phyloP scores from a whole-genome alignment of 352 stramenopile genomes.

The Phytopythium delawarense region DNA sequence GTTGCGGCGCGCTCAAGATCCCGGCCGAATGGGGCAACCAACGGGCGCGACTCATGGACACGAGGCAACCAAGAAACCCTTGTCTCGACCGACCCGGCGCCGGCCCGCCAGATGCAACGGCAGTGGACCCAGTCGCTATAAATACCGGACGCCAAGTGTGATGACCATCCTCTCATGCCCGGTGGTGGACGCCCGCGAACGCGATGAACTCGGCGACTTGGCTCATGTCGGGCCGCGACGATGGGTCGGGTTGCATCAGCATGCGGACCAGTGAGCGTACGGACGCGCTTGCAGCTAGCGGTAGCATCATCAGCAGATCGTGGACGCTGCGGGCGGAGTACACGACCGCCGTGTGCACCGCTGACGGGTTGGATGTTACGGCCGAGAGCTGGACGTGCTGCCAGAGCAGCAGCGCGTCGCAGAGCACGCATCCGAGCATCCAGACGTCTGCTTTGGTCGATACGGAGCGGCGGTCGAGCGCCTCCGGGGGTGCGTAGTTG shows the following conservation, averaged over 20 bases:
- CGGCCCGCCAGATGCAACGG: constrained; percentile 1
- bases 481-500: constrained; percentile 39
- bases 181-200: constrained; percentile 18
- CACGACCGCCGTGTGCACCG: constrained; percentile 11
- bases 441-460: constrained; percentile 51
- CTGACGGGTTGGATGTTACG: constrained; percentile 7
- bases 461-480: constrained; percentile 18
- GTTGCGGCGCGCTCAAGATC: neutral
- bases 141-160: neutral
- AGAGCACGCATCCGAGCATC: constrained; percentile 63
- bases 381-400: constrained; percentile 30
- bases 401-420: constrained; percentile 51
- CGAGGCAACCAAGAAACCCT: neutral
- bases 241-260: constrained; percentile 54
- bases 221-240: constrained; percentile 49
- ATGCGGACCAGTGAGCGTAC: constrained; percentile 58
- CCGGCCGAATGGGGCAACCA: neutral
- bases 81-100: neutral
- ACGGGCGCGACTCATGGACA: constrained; percentile 4
- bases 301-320: constrained; percentile 44
- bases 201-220: constrained; percentile 57
- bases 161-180: too few relatives aligned
- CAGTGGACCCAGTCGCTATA: neutral
- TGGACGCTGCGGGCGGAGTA: constrained; percentile 36
- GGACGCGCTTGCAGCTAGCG: constrained; percentile 32